Conservation (phyloP, 2,329 filamentous ascomycete species). For the Colletotrichum navitas region DNA sequence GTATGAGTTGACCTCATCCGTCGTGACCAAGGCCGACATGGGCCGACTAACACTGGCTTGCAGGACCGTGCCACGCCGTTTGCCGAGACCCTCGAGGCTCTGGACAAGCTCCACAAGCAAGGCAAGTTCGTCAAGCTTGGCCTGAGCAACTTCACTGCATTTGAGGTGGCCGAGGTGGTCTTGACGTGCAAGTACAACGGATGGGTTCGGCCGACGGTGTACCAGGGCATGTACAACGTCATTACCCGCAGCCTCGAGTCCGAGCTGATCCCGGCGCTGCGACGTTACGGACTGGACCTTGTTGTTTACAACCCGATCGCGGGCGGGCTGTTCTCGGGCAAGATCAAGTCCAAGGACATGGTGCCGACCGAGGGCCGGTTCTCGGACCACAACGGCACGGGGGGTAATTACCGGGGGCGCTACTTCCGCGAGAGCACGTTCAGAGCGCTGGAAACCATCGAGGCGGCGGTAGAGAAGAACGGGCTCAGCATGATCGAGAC, state of each 20-base stretch:
- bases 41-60: conserved; percentile 12
- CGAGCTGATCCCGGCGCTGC: conserved; percentile 80
- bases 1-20: conserved; percentile 43
- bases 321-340: conserved; percentile 84
- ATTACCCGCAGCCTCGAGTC: conserved; percentile 81
- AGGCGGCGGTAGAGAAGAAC: conserved; percentile 76
- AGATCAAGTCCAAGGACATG: conserved; percentile 76
- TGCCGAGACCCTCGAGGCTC: conserved; percentile 80
- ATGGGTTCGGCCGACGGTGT: conserved; percentile 87
- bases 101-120: conserved; percentile 85
- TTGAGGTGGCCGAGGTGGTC: conserved; percentile 88
- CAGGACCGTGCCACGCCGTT: conserved; percentile 76
- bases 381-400: conserved; percentile 65
- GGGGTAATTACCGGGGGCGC: conserved; percentile 71
- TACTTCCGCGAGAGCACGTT: conserved; percentile 79
- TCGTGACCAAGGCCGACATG: background rate
- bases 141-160: conserved; percentile 87
- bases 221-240: conserved; percentile 89
- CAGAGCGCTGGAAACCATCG: conserved; percentile 75
- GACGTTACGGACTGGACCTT: conserved; percentile 81
- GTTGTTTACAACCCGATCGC: conserved; percentile 88
- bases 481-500: conserved; percentile 78
- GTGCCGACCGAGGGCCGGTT: conserved; percentile 77
- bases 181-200: conserved; percentile 82
- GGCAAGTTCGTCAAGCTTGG: conserved; percentile 88